These are phyloP conservation scores for Tolypocladium pustulatum DNA, from an alignment of 2,329 filamentous ascomycete genomes.

Conservation along the genomic window DNA sequence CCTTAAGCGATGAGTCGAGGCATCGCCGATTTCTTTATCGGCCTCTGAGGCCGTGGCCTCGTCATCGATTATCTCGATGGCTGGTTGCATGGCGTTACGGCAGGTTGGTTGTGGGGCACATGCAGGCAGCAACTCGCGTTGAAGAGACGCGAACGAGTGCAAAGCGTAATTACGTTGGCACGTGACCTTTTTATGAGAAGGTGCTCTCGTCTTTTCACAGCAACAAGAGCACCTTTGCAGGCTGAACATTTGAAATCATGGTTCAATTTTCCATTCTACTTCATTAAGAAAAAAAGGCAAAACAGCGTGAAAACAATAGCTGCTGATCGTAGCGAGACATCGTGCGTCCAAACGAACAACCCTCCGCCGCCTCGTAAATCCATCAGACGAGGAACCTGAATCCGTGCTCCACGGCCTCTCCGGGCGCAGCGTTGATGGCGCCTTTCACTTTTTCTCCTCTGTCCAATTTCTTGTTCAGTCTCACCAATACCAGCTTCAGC, in stretches of 20 bases:
- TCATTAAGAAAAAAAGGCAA: background rate
- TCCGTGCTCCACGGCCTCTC: conserved; percentile 44
- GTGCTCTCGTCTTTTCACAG: background rate
- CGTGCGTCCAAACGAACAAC: background rate
- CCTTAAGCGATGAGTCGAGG: conserved; percentile 4
- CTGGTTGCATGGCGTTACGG: background rate
- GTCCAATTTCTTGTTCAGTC: conserved; percentile 61
- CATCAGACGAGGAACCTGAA: conserved; percentile 54
- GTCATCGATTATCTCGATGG: conserved; percentile 17
- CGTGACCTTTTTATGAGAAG: background rate
- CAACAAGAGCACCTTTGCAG: background rate
- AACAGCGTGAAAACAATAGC: background rate
- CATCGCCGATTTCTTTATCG: conserved; percentile 4
- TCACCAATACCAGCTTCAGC: conserved; percentile 51
- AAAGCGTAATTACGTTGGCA: background rate
- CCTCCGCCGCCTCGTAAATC: background rate
- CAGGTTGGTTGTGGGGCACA: background rate
- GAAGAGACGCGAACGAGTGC: background rate
- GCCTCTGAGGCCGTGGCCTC: conserved; percentile 10
- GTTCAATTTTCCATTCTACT: background rate
- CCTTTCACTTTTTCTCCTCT: conserved; percentile 40
- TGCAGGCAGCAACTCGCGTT: background rate
- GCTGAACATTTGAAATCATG: background rate
- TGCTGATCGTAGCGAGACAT: background rate
- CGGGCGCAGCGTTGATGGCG: conserved; percentile 41